Conservation (phyloP, 2,329 filamentous ascomycete genomes). For the Fusarium sp. region DNA sequence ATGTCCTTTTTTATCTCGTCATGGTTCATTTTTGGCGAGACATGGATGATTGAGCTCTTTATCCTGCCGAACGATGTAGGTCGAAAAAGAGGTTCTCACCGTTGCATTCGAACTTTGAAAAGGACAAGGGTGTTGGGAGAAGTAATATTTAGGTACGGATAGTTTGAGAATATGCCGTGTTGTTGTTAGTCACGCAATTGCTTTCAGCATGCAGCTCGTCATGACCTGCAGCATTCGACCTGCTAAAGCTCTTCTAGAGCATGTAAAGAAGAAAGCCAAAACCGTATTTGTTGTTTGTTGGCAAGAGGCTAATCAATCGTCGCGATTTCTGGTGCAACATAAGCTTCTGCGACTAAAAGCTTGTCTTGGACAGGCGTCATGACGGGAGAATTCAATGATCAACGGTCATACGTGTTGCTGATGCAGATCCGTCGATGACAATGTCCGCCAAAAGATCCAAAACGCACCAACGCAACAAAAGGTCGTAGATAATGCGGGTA, state of each 20-base stretch:
- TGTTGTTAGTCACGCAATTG: background rate
- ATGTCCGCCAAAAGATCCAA: background rate
- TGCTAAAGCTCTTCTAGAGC: background rate
- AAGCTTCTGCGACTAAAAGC: constrained; percentile 29
- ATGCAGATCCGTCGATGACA: constrained; percentile 16
- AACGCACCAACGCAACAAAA: background rate
- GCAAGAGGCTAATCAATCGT: no score
- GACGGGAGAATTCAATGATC: constrained; percentile 3
- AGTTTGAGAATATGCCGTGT: no score
- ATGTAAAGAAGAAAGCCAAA: background rate
- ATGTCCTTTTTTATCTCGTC: constrained; percentile 31
- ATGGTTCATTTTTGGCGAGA: constrained; percentile 1
- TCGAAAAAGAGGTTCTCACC: constrained; percentile 13
- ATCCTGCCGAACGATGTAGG: background rate
- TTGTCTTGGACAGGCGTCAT: constrained; percentile 17
- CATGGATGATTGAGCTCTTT: constrained; percentile 13
- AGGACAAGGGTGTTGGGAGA: constrained; percentile 4
- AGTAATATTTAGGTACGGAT: no score
- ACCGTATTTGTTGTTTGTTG: background rate
- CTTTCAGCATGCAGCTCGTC: background rate
- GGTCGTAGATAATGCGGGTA: background rate
- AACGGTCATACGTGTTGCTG: constrained; percentile 20
- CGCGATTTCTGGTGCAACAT: background rate
- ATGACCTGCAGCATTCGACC: constrained; percentile 1
- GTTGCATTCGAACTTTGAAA: background rate